A percentile compares a stretch with the other conserved stretches of the same genome.
phyloP scores from a whole-genome alignment of 257 asterid species.

The Capsicum baccatum region DNA sequence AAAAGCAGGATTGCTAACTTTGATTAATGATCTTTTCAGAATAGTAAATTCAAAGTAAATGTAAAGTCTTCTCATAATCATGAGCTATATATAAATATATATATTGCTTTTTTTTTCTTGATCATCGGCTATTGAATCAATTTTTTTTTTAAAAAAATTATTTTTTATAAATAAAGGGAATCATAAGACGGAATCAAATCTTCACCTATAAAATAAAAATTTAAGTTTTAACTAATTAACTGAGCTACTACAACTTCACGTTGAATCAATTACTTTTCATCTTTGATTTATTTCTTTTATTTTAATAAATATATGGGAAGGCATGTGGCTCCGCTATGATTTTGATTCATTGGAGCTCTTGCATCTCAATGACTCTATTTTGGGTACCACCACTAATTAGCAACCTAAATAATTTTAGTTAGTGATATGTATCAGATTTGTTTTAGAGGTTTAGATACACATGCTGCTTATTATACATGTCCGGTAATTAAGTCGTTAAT shows the following conservation, averaged over 20 bases:
- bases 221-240: no score
- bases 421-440: no score
- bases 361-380: not conserved
- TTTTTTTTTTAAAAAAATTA: no score
- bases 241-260: no score
- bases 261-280: not conserved
- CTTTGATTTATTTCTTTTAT: not conserved
- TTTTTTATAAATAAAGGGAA: no score
- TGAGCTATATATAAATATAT: not conserved
- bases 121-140: no score
- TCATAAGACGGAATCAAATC: no score
- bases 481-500: no score
- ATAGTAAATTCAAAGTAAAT: not conserved
- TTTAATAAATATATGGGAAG: not conserved
- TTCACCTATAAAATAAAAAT: no score
- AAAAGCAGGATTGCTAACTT: not conserved
- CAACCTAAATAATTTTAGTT: no score
- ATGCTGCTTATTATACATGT: no score
- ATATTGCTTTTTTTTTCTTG: not conserved
- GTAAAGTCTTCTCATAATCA: conserved; percentile 24
- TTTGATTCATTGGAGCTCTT: not conserved
- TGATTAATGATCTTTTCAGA: not conserved
- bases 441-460: no score
- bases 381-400: not conserved
- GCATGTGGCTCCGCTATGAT: conserved; percentile 21